Evolutionary conservation across 2,329 filamentous ascomycete species (phyloP).

Genomic region (Botrytis paeoniae): DNA sequence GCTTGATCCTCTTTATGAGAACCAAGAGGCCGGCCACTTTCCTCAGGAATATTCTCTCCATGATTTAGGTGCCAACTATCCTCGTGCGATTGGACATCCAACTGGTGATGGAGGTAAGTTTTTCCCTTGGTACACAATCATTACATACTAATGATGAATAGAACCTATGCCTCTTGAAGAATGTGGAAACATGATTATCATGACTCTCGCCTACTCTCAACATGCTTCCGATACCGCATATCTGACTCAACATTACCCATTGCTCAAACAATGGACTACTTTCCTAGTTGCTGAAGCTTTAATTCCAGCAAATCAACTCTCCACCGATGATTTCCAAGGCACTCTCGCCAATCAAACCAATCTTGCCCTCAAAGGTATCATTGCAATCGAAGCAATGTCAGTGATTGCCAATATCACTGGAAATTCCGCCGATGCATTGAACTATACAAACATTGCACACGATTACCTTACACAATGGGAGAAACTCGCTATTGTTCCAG

Average conservation of each 20-base stretch:
- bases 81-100: slow-evolving; percentile 66
- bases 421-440: slow-evolving; percentile 53
- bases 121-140: background rate
- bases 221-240: slow-evolving; percentile 51
- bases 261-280: slow-evolving; percentile 75
- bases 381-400: slow-evolving; percentile 78
- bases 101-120: slow-evolving; percentile 55
- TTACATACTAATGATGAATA: slow-evolving; percentile 15
- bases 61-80: slow-evolving; percentile 68
- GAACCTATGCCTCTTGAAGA: slow-evolving; percentile 78
- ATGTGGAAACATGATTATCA: slow-evolving; percentile 79
- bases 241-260: slow-evolving; percentile 63
- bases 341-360: slow-evolving; percentile 77
- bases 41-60: slow-evolving; percentile 71
- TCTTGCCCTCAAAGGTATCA: slow-evolving; percentile 78
- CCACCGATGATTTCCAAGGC: slow-evolving; percentile 82
- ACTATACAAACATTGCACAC: slow-evolving; percentile 61
- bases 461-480: slow-evolving; percentile 74
- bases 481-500: slow-evolving; percentile 63
- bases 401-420: slow-evolving; percentile 63
- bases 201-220: slow-evolving; percentile 70
- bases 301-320: slow-evolving; percentile 72
- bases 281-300: slow-evolving; percentile 73
- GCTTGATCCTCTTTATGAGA: slow-evolving; percentile 63
- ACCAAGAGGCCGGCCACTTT: slow-evolving; percentile 64